Evolutionary conservation across 371 early-diverging fungal species (phyloP), one percentile per base, ranked within the genome.

Genomic region (Apophysomyces sp.): DNA sequence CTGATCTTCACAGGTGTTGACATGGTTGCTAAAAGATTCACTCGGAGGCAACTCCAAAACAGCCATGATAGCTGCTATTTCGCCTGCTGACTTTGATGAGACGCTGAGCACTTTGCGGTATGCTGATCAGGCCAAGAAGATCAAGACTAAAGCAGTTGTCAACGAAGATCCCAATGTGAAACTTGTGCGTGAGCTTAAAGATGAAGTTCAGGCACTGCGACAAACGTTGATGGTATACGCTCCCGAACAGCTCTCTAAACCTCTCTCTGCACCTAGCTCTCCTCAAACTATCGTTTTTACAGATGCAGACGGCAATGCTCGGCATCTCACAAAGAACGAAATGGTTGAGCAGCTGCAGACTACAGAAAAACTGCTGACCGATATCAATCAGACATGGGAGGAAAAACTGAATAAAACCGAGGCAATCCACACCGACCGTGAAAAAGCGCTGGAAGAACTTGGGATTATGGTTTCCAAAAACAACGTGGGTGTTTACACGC

Each of bases 31-130:
- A 4, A 96, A 98, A 76, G 94, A 95, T 64, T 94, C 93, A 15
- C 77, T 97, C 0, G 95, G 95, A 63, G 97, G 96, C 58, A 94
- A 96, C 66, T 92, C 96, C 31, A 94, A 96, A 59, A 94, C 97
- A 4, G 86, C 95, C 53, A 97, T 98, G 89, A 87, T 97, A 60
- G 95, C 94, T 11, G 92, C 92, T 1, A 86, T 95, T 37, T 90
- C 92, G 24, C 92, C 92, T 0, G 88, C 92, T 3, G 89, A 90
- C 54, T 88, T 84, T 40, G 90, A 91, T 57, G 98, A 97, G 77
- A 92, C 97, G 1, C 82, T 98, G 12, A 93, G 94, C 61, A 99
- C 99, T 0, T 79, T 98, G 18, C 88, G 97, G 26, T 99, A 96
- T 71, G 98, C 97, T 9, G 94, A 96, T 71, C 90, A 94, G 36